phyloP scores from a whole-genome alignment of 768 basidiomycete species.

The Macrocybe gigantea region DNA sequence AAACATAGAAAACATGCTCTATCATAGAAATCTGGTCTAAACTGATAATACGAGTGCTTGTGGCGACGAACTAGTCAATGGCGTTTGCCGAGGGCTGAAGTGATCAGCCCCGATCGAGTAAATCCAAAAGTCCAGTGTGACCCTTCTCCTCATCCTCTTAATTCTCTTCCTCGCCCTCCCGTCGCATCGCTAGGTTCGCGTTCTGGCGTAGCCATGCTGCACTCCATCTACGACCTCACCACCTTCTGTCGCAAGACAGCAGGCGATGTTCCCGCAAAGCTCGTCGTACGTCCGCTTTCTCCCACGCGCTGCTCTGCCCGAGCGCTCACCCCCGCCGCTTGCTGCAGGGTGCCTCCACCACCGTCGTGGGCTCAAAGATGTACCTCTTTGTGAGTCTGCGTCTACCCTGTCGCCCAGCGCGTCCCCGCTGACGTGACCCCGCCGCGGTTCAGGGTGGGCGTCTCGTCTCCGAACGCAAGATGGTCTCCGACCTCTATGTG shows the following conservation, averaged over 20 bases:
- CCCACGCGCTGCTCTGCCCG: background rate
- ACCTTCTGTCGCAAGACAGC: conserved; percentile 79
- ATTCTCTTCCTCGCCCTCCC: conserved; percentile 10
- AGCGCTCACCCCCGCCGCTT: conserved; percentile 2
- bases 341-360: conserved; percentile 80
- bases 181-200: conserved; percentile 3
- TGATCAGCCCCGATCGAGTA: no score
- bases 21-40: no score
- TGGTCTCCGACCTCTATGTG: conserved; percentile 87
- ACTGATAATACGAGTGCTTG: no score
- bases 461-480: conserved; percentile 77
- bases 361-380: conserved; percentile 81
- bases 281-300: conserved; percentile 60
- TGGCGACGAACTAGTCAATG: no score
- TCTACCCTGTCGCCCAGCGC: background rate
- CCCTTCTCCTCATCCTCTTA: conserved; percentile 3
- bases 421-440: background rate
- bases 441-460: conserved; percentile 64
- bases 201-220: conserved; percentile 31
- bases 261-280: conserved; percentile 83
- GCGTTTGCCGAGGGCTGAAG: no score
- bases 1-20: no score
- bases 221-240: conserved; percentile 87
- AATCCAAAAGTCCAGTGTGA: background rate
- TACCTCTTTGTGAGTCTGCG: conserved; percentile 72